Evolutionary conservation across 2,329 filamentous ascomycete species (phyloP).

Genomic region (Xylogone sp.): DNA sequence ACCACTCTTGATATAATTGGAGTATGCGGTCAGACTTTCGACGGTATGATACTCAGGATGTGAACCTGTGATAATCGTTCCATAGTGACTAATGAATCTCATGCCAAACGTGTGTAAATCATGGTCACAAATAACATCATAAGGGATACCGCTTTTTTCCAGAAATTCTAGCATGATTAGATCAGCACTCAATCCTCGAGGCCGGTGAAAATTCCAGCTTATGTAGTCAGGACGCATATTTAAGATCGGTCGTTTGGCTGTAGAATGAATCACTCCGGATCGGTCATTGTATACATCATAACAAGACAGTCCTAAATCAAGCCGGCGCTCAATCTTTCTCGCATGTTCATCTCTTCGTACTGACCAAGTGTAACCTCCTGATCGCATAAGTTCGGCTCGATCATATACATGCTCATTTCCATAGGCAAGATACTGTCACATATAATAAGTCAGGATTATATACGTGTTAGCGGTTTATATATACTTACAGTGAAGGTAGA

Average conservation of each 20-base stretch:
- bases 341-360: not conserved
- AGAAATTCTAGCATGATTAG: constrained; percentile 31
- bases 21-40: constrained; percentile 25
- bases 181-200: constrained; percentile 33
- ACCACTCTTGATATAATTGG: constrained; percentile 23
- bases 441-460: not conserved
- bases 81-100: constrained; percentile 14
- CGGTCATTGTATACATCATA: constrained; percentile 36
- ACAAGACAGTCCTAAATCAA: constrained; percentile 33
- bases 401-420: constrained; percentile 36
- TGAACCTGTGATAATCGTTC: constrained; percentile 25
- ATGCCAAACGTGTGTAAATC: constrained; percentile 26
- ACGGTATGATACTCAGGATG: constrained; percentile 32
- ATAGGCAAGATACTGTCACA: constrained; percentile 28
- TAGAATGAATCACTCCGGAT: constrained; percentile 29
- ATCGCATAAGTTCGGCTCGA: constrained; percentile 14
- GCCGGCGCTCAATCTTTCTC: constrained; percentile 11
- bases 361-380: constrained; percentile 1
- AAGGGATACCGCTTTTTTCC: constrained; percentile 26
- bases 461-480: not conserved
- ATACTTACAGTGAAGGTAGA: constrained; percentile 30
- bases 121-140: constrained; percentile 36
- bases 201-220: constrained; percentile 32
- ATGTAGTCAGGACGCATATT: constrained; percentile 33
- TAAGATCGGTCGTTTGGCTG: constrained; percentile 30